These are phyloP conservation scores for Saccharomycopsis hybrid DNA, from an alignment of 1,139 yeast genomes.

Conservation along the genomic window DNA sequence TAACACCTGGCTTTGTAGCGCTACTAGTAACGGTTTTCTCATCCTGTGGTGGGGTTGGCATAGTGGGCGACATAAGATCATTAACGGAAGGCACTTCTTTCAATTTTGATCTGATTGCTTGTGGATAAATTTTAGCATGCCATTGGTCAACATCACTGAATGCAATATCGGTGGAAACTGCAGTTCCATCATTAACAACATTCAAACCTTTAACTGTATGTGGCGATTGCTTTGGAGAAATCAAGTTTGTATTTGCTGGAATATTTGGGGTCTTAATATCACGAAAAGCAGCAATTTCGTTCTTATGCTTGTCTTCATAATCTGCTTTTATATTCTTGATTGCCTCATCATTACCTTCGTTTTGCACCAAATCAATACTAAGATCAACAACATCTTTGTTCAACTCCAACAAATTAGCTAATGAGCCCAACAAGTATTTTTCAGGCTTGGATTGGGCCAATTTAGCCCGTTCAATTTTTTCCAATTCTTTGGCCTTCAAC, in stretches of 20 bases:
- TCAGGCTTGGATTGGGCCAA: conserved; percentile 10
- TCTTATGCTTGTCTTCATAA: conserved; percentile 5
- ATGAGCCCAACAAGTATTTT: conserved; percentile 16
- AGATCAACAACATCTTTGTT: conserved; percentile 14
- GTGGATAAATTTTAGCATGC: conserved; percentile 32
- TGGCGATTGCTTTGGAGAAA: conserved; percentile 18
- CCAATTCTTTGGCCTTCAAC: conserved; percentile 3
- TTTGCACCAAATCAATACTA: conserved; percentile 8
- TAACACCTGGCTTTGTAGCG: no score
- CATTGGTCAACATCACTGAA: conserved; percentile 10
- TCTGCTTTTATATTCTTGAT: conserved; percentile 1
- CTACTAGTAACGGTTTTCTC: conserved; percentile 7
- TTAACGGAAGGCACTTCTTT: conserved; percentile 33
- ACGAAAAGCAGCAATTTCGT: not conserved
- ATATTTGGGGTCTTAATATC: conserved; percentile 5
- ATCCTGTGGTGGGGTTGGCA: conserved; percentile 22
- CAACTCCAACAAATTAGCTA: conserved; percentile 18
- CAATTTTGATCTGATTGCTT: conserved; percentile 39
- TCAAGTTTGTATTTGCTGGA: not conserved
- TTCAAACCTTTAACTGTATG: not conserved
- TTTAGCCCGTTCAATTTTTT: conserved; percentile 9
- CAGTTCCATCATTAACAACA: conserved; percentile 11
- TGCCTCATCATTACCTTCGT: conserved; percentile 10
- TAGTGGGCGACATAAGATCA: conserved; percentile 18
- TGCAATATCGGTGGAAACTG: conserved; percentile 4